A percentile compares a stretch with the other conserved stretches of the same genome.
These are phyloP conservation scores for Zalaria sp. DNA, from an alignment of 2,329 filamentous ascomycete species.

Conservation along the genomic window DNA sequence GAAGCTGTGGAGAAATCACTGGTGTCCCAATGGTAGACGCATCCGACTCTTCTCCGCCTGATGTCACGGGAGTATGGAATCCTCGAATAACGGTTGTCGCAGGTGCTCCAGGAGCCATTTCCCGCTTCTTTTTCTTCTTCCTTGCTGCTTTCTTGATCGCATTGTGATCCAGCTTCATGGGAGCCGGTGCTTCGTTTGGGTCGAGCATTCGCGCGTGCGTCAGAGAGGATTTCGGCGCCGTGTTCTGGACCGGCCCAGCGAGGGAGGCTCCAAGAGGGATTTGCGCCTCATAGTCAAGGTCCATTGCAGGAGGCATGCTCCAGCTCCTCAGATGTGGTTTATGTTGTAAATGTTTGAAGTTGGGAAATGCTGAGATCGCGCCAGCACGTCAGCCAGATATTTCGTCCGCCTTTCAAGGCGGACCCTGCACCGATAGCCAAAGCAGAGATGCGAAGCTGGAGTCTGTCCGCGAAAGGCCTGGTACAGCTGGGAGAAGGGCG, in stretches of 20 bases:
- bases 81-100: slow-evolving; percentile 29
- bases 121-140: slow-evolving; percentile 22
- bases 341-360: not conserved
- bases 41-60: slow-evolving; percentile 43
- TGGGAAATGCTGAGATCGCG: too few species aligned
- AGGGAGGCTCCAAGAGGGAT: too few species aligned
- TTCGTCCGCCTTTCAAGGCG: slow-evolving; percentile 42
- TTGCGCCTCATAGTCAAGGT: slow-evolving; percentile 13
- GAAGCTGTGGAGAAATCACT: slow-evolving; percentile 8
- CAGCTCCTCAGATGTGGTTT: slow-evolving; percentile 3
- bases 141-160: slow-evolving; percentile 21
- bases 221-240: slow-evolving; percentile 13
- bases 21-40: slow-evolving; percentile 21
- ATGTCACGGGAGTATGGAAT: slow-evolving; percentile 36
- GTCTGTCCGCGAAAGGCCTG: slow-evolving; percentile 14
- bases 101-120: slow-evolving; percentile 20
- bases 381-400: slow-evolving; percentile 8
- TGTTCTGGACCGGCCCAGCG: slow-evolving; percentile 16
- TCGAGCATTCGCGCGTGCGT: slow-evolving; percentile 9
- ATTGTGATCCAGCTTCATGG: slow-evolving; percentile 19
- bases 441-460: slow-evolving; percentile 33
- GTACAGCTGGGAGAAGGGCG: not conserved
- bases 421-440: slow-evolving; percentile 35
- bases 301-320: slow-evolving; percentile 19
- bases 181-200: slow-evolving; percentile 9